Evolutionary conservation across 2,329 filamentous ascomycete genomes (phyloP).

Genomic region (Trichoderma sp.): DNA sequence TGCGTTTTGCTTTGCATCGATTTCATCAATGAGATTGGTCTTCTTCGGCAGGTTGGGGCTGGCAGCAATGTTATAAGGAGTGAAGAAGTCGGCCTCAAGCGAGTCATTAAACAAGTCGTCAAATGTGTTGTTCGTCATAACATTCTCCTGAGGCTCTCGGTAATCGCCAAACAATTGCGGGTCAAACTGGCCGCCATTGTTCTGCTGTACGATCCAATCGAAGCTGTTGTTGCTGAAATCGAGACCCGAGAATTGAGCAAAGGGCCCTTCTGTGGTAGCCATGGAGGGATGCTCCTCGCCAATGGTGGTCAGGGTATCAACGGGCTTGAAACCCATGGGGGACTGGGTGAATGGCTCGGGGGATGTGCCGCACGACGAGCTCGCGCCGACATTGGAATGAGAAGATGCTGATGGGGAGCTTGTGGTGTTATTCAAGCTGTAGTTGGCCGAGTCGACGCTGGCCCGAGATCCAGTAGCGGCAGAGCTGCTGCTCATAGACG

Average conservation of each 20-base stretch:
- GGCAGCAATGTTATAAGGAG: conserved; percentile 69
- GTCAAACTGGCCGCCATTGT: conserved; percentile 83
- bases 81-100: conserved; percentile 76
- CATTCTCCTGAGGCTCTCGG: conserved; percentile 81
- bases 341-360: conserved; percentile 74
- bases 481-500: conserved; percentile 46
- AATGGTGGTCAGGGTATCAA: conserved; percentile 62
- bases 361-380: conserved; percentile 71
- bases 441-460: conserved; percentile 51
- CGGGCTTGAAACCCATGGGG: conserved; percentile 61
- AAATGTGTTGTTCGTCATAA: conserved; percentile 67
- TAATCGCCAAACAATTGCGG: conserved; percentile 90
- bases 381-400: conserved; percentile 57
- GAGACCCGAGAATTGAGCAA: conserved; percentile 33
- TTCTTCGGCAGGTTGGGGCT: conserved; percentile 53
- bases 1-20: conserved; percentile 70
- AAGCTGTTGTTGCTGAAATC: conserved; percentile 54
- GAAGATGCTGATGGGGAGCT: conserved; percentile 65
- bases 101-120: conserved; percentile 75
- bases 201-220: conserved; percentile 76
- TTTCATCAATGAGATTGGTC: conserved; percentile 67
- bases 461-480: conserved; percentile 46
- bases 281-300: conserved; percentile 58
- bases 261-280: conserved; percentile 35
- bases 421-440: conserved; percentile 49